These are phyloP conservation scores for Leishmania turanica DNA, from an alignment of 208 protist species.

Conservation along the genomic window DNA sequence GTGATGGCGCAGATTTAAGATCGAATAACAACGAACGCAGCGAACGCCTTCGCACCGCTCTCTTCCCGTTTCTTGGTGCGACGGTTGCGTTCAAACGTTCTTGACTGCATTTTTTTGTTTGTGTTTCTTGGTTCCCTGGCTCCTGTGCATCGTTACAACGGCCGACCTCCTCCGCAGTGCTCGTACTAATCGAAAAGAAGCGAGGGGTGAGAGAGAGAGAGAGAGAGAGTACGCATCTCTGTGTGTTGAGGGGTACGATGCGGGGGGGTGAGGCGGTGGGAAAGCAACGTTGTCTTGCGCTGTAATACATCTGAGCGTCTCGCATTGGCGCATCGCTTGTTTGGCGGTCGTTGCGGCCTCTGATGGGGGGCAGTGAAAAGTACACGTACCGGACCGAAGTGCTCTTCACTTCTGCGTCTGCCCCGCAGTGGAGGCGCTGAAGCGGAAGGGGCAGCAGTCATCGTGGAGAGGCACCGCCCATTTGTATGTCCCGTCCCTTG, in stretches of 20 bases:
- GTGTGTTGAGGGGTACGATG: too few species aligned
- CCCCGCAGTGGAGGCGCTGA: neutral
- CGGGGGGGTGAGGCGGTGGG: too few species aligned
- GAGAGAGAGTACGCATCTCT: too few species aligned
- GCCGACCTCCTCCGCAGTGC: too few species aligned
- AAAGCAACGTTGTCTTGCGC: too few species aligned
- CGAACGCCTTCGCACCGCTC: neutral
- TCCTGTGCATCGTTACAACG: too few species aligned
- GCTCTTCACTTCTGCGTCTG: neutral
- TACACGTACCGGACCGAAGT: neutral
- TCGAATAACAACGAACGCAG: neutral
- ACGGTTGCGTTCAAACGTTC: neutral
- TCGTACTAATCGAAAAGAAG: too few species aligned
- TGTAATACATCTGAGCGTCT: neutral
- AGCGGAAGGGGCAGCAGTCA: neutral
- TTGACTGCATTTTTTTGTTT: constrained; percentile 1
- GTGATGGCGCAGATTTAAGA: neutral
- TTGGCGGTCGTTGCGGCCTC: neutral
- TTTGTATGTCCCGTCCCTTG: neutral
- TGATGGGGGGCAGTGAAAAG: neutral
- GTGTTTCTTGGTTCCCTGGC: too few species aligned
- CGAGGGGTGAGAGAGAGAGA: too few species aligned
- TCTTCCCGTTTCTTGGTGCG: neutral
- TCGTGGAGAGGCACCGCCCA: neutral
- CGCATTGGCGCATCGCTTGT: neutral